Base-by-base conservation (phyloP, 345 rosid genomes). In the Eucalyptus tenuipes region DNA sequence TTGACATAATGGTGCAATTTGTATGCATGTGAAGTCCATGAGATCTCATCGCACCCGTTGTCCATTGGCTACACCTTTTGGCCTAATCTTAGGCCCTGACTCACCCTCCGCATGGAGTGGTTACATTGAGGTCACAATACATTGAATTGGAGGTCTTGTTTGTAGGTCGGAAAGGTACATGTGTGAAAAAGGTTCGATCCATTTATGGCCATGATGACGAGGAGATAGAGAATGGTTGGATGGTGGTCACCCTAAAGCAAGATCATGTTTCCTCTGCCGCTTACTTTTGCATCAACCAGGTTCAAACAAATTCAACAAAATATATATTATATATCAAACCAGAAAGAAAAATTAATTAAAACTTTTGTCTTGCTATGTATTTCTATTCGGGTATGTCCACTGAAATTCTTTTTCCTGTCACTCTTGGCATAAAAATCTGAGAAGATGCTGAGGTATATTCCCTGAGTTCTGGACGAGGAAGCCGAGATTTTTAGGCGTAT, bases 241-340 rank as follows among this genome's bases (percentile, higher is more conserved):
- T 33, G 31, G 42, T 87, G 87, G 88, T 87, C 89, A 20, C 89
- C 85, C 71, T 79, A 7, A 4, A 80, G 48, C 31, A 49, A 80
- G 91, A 89, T 91, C 84, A 13, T 59, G 81, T 37, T 85, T 86
- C 89, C 75, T 45, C 90, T 86, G 86, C 92, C 94, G 87, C 90
- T 85, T 85, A 90, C 92, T 88, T 88, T 31, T 64, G 90, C 91
- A 75, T 89, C 92, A 31, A 6, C 8, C 17, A 44, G 49, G 27
- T 2, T 87, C 37, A 53, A 13, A 49, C 17, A 89, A 42, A 37
- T 18, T 44, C 57, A 86, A n/a, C 86, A 11, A 10, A 2, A 42
- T 17, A 40, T 7, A 16, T 22, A 20, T 49, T 7, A 16, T 22
- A 20, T 1, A 9, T 31, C 59, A 31, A 3, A n/a, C 22, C 9